phyloP scores from a whole-genome alignment of 2,329 filamentous ascomycete genomes.

The Penicillium italicum region DNA sequence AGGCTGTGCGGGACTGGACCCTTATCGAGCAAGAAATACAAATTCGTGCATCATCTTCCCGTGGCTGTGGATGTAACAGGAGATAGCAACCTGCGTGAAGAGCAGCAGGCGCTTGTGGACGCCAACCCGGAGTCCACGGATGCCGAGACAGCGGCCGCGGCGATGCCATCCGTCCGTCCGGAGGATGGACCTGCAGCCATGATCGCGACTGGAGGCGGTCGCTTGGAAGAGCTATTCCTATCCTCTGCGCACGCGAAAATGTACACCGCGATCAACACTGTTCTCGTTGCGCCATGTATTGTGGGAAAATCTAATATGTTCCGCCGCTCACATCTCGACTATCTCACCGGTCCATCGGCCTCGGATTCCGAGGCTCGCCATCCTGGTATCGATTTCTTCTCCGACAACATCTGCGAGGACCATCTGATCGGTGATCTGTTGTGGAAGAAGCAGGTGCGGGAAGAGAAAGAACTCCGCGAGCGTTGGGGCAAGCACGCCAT shows the following conservation, averaged over 20 bases:
- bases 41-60: slow-evolving; percentile 93
- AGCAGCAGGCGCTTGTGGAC: slow-evolving; percentile 27
- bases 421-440: slow-evolving; percentile 90
- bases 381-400: slow-evolving; percentile 87
- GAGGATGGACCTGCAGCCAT: slow-evolving; percentile 19
- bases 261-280: slow-evolving; percentile 94
- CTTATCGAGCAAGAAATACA: slow-evolving; percentile 56
- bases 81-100: slow-evolving; percentile 23
- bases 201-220: slow-evolving; percentile 62
- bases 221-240: slow-evolving; percentile 93
- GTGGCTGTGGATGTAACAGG: slow-evolving; percentile 71
- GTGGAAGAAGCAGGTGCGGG: slow-evolving; percentile 58
- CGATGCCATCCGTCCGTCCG: slow-evolving; percentile 14
- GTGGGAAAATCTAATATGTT: slow-evolving; percentile 99
- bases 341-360: slow-evolving; percentile 57
- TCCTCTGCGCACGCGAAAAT: slow-evolving; percentile 93
- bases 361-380: slow-evolving; percentile 44
- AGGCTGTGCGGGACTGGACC: slow-evolving; percentile 67
- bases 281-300: slow-evolving; percentile 84
- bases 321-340: slow-evolving; percentile 81
- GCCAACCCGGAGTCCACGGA: slow-evolving; percentile 13
- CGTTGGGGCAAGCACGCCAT: slow-evolving; percentile 73
- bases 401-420: slow-evolving; percentile 94
- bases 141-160: slow-evolving; percentile 1
- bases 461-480: slow-evolving; percentile 38